These are phyloP conservation scores for Triangularia setosa DNA, from an alignment of 2,329 filamentous ascomycete species.

Conservation along the genomic window DNA sequence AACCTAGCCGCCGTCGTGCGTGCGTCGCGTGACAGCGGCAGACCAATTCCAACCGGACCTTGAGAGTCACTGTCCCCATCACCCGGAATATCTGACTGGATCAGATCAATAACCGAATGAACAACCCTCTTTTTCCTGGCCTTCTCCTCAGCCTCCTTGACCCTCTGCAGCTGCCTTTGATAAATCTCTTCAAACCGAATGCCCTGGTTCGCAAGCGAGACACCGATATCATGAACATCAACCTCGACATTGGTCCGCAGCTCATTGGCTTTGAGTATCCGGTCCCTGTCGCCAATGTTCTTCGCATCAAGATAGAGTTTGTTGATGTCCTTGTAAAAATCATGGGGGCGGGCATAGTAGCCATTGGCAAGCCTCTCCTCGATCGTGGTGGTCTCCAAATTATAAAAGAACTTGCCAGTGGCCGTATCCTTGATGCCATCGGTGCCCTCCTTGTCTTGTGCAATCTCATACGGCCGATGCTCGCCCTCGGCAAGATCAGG, in stretches of 20 bases:
- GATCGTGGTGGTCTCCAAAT: slow-evolving; percentile 86
- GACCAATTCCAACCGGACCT: slow-evolving; percentile 59
- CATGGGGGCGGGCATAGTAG: slow-evolving; percentile 85
- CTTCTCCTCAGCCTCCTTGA: slow-evolving; percentile 56
- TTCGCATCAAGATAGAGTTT: slow-evolving; percentile 80
- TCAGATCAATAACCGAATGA: slow-evolving; percentile 50
- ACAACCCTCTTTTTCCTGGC: slow-evolving; percentile 59
- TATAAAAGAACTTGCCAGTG: slow-evolving; percentile 87
- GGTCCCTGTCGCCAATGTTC: slow-evolving; percentile 75
- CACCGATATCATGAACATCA: slow-evolving; percentile 74
- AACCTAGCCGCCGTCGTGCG: slow-evolving; percentile 51
- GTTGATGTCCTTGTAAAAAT: slow-evolving; percentile 86
- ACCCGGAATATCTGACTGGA: slow-evolving; percentile 48
- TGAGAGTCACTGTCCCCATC: slow-evolving; percentile 52
- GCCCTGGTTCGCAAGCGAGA: slow-evolving; percentile 49
- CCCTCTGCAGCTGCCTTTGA: slow-evolving; percentile 64
- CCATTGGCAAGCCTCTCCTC: slow-evolving; percentile 96
- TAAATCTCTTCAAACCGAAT: slow-evolving; percentile 82
- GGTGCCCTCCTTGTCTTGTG: slow-evolving; percentile 73
- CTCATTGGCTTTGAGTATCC: slow-evolving; percentile 84
- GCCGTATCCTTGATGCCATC: slow-evolving; percentile 70
- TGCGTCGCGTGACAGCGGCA: slow-evolving; percentile 53
- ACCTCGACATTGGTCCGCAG: slow-evolving; percentile 91
- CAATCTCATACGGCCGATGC: slow-evolving; percentile 71
- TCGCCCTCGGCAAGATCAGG: slow-evolving; percentile 52